Base-by-base conservation (phyloP, 2,329 filamentous ascomycete genomes). In the Xylaria sp. region DNA sequence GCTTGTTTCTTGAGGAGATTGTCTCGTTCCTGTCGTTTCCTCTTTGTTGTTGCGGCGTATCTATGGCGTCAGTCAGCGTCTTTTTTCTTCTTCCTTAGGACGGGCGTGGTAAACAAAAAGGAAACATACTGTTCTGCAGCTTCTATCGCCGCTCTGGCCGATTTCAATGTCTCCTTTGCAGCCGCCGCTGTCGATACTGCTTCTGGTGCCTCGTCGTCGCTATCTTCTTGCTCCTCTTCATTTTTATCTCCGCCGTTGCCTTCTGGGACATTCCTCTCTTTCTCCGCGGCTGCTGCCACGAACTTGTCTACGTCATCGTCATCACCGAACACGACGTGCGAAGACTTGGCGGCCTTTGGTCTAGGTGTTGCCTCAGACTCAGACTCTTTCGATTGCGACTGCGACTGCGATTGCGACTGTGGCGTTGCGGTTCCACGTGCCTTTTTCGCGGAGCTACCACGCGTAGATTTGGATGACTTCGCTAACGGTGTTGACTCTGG, bases 11-110 rank as follows among this genome's bases (percentile, higher is more conserved):
- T 88, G 75, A 89, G 82, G 28, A 84, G 81, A 25, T 81, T 80
- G 75, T 88, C 86, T 65, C 85, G 83, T 76, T 87, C 83, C 75
- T 87, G 85, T 44, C 87, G 85, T 79, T 87, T 89, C 63, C 83
- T 82, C 78, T 87, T 89, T 70, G 85, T 79, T 6, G 80, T 81
- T 12, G 84, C 84, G 3, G 82, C 83, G 80, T 86, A 82, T 74
- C 87, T 89, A 63, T 20, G 31, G 0, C 34, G 31, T 12, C 28
- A 31, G 44, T 74, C 59, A 72, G 67, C 34, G 59, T 6, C 15
- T 23, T 44, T 46, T 6, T 28, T 28, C 5, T 3, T 58, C 9
- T n/a, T n/a, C n/a, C n/a, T n/a, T n/a, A n/a, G n/a, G n/a, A n/a
- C n/a, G n/a, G n/a, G 50, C 67, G 50, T 20, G 52, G 31, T n/a